Evolutionary conservation across 495 filamentous ascomycete species (phyloP).

Genomic region (Neurospora terricola): DNA sequence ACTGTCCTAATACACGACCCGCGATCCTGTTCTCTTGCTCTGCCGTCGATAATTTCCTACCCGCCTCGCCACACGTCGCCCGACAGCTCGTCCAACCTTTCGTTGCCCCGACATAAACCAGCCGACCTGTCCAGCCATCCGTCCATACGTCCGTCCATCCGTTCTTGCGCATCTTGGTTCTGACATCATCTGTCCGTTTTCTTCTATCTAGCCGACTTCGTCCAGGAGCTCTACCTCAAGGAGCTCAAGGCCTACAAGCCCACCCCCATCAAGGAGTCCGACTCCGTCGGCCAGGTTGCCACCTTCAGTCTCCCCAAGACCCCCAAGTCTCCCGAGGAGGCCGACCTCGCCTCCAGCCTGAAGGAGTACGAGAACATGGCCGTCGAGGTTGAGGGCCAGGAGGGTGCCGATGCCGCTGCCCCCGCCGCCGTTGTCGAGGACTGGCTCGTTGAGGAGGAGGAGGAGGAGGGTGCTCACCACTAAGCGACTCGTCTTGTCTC

Average conservation of each 20-base stretch:
- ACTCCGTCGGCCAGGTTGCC: conserved; percentile 84
- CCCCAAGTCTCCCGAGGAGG: conserved; percentile 82
- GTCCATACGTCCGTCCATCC: not conserved
- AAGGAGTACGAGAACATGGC: conserved; percentile 86
- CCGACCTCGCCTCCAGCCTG: conserved; percentile 78
- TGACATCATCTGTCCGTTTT: conserved; percentile 10
- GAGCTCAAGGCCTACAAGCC: conserved; percentile 93
- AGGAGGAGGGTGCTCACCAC: conserved; percentile 28
- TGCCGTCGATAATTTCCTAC: not conserved
- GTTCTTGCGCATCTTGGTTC: not conserved
- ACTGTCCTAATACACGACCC: not conserved
- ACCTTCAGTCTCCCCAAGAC: conserved; percentile 71
- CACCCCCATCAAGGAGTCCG: conserved; percentile 67
- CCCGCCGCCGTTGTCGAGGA: conserved; percentile 34
- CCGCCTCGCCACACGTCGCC: not conserved
- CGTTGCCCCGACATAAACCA: not conserved
- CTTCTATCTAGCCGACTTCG: conserved; percentile 62
- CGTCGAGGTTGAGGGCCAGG: conserved; percentile 92
- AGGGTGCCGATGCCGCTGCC: conserved; percentile 22
- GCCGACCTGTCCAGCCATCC: not conserved
- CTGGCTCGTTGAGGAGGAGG: conserved; percentile 40
- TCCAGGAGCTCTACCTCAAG: conserved; percentile 93
- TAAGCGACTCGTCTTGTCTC: not conserved
- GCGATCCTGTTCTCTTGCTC: not conserved
- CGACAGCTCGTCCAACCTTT: not conserved